A percentile compares a stretch with the other conserved stretches of the same genome.
Conservation (phyloP, 2,329 filamentous ascomycete genomes). For the Colletotrichum liriopes region DNA sequence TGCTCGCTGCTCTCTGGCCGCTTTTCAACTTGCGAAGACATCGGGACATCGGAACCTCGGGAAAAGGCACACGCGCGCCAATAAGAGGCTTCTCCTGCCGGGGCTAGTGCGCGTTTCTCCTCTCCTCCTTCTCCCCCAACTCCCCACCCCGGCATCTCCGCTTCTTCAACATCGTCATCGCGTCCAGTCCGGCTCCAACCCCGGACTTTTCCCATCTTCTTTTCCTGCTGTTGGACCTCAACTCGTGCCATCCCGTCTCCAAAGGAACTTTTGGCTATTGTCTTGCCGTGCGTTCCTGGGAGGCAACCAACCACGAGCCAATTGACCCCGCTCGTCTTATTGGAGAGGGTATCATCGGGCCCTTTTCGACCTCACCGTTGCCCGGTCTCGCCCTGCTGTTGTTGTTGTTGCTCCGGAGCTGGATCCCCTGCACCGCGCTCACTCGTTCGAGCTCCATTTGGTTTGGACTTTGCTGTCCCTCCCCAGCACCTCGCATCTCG, state of each 20-base stretch:
- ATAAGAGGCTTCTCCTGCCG: conserved; percentile 23
- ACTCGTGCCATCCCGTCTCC: not conserved
- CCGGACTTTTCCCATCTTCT: conserved; percentile 21
- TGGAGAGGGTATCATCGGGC: conserved; percentile 39
- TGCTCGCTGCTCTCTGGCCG: not conserved
- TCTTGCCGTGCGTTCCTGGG: conserved; percentile 28
- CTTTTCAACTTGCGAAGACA: not conserved
- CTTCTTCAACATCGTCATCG: conserved; percentile 36
- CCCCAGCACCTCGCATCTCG: not conserved
- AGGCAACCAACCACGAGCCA: conserved; percentile 21
- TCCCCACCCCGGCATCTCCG: conserved; percentile 25
- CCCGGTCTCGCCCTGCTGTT: conserved; percentile 19
- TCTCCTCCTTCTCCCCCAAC: conserved; percentile 17
- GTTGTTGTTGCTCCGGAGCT: conserved; percentile 25
- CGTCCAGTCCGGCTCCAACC: conserved; percentile 25
- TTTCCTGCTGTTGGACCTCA: conserved; percentile 18
- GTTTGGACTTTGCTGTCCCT: not conserved
- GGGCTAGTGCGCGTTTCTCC: conserved; percentile 14
- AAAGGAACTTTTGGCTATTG: conserved; percentile 28
- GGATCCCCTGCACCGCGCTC: conserved; percentile 18
- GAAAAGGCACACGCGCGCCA: conserved; percentile 35
- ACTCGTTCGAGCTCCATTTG: conserved; percentile 9
- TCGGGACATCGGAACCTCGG: conserved; percentile 20
- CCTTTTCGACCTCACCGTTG: conserved; percentile 16
- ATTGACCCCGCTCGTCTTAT: conserved; percentile 31